These are phyloP conservation scores for Periglandula ipomoeae DNA, from an alignment of 2,329 filamentous ascomycete genomes.

Conservation along the genomic window DNA sequence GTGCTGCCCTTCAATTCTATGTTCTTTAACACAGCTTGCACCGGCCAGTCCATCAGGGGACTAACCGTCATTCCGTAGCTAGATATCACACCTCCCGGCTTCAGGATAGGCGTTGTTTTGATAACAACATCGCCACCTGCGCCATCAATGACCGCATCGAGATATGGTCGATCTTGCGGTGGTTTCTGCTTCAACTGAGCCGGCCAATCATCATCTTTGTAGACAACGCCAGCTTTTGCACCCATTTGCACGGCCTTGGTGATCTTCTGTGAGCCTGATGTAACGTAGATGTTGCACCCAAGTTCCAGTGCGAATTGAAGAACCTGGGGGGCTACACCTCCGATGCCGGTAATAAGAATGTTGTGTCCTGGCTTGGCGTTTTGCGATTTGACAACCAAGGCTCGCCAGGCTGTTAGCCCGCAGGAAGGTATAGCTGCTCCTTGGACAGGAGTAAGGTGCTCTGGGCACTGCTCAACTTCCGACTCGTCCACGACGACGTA, in stretches of 20 bases:
- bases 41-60: constrained; percentile 79
- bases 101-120: constrained; percentile 59
- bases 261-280: constrained; percentile 68
- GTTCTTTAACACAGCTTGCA: constrained; percentile 78
- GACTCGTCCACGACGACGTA: constrained; percentile 57
- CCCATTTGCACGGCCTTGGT: constrained; percentile 61
- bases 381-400: constrained; percentile 63
- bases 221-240: constrained; percentile 70
- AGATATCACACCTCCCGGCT: constrained; percentile 71
- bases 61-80: constrained; percentile 85
- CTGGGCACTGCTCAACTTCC: constrained; percentile 69
- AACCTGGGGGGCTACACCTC: constrained; percentile 77
- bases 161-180: constrained; percentile 53
- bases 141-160: constrained; percentile 84
- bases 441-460: constrained; percentile 62
- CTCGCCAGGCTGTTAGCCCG: constrained; percentile 82
- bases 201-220: constrained; percentile 74
- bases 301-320: constrained; percentile 69
- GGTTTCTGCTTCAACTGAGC: constrained; percentile 58
- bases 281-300: constrained; percentile 74
- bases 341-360: constrained; percentile 82
- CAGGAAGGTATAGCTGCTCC: constrained; percentile 78
- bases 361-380: constrained; percentile 58
- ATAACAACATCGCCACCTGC: constrained; percentile 76
- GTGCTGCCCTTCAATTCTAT: constrained; percentile 81